Percentiles rank a stretch among this genome's conserved stretches.
Evolutionary conservation across 2,329 filamentous ascomycete genomes (phyloP).

Genomic region (Botrytis paeoniae): DNA sequence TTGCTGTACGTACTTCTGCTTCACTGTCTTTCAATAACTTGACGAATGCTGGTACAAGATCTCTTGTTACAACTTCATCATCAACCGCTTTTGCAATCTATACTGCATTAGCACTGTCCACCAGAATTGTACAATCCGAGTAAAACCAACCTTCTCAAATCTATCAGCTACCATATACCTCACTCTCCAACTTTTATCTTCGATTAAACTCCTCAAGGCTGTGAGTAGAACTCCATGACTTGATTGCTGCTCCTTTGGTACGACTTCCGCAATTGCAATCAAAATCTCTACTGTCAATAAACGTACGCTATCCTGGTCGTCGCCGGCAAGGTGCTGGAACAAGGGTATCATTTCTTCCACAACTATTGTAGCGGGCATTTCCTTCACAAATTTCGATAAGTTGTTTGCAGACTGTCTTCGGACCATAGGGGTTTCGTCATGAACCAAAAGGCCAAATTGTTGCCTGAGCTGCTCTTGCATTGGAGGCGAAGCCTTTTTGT

Average conservation of each 20-base stretch:
- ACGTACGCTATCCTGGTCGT: conserved; percentile 97
- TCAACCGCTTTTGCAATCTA: conserved; percentile 98
- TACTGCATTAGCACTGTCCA: conserved; percentile 24
- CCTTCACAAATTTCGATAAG: conserved; percentile 94
- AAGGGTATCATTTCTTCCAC: conserved; percentile 99
- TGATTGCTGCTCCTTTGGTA: conserved; percentile 96
- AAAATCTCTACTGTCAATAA: conserved; percentile 94
- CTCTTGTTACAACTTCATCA: conserved; percentile 89
- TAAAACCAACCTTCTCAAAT: conserved; percentile 78
- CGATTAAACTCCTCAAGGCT: conserved; percentile 87
- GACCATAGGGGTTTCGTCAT: conserved; percentile 99
- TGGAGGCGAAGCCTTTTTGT: conserved; percentile 83
- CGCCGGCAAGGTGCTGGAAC: conserved; percentile 93
- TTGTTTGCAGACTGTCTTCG: conserved; percentile 95
- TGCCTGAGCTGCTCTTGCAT: conserved; percentile 88
- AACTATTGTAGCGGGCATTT: conserved; percentile 86
- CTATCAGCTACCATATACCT: conserved; percentile 98
- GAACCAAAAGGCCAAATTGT: conserved; percentile 88
- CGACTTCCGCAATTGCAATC: conserved; percentile 92
- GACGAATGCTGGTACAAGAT: conserved; percentile 94
- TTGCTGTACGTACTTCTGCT: conserved; percentile 93
- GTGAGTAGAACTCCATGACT: conserved; percentile 92
- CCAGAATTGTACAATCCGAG: neutral
- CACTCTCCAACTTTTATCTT: conserved; percentile 99
- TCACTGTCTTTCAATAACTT: conserved; percentile 98